phyloP scores from a whole-genome alignment of 192 early-diverging fungal genomes.

The Piromyces sp. region DNA sequence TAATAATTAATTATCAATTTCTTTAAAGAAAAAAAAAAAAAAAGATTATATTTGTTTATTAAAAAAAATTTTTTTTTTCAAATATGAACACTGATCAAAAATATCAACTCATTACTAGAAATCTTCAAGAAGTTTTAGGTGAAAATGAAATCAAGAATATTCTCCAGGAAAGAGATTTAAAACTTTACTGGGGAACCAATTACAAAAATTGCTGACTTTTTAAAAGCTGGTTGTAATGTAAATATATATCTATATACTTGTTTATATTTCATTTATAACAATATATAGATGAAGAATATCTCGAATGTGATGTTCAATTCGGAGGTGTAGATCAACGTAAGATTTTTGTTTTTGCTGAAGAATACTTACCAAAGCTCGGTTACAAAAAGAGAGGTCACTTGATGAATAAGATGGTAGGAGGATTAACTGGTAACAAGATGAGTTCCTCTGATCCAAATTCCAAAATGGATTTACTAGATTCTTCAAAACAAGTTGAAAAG shows the following conservation, averaged over 20 bases:
- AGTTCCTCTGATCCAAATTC: slow-evolving; percentile 87
- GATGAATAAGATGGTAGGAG: slow-evolving; percentile 97
- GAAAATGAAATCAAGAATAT: slow-evolving; percentile 68
- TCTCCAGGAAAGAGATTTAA: slow-evolving; percentile 73
- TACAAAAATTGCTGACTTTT: slow-evolving; percentile 93
- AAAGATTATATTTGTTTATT: too few species aligned
- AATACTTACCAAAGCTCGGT: slow-evolving; percentile 79
- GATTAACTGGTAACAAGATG: slow-evolving; percentile 89
- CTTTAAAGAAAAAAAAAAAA: too few species aligned
- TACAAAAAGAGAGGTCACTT: slow-evolving; percentile 93
- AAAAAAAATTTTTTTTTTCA: too few species aligned
- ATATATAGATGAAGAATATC: slow-evolving; percentile 97
- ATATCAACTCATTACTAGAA: slow-evolving; percentile 85
- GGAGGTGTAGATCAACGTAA: slow-evolving; percentile 98
- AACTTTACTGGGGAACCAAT: slow-evolving; percentile 96
- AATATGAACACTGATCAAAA: too few species aligned
- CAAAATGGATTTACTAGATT: slow-evolving; percentile 92
- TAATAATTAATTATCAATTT: too few species aligned
- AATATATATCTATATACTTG: slow-evolving; percentile 6
- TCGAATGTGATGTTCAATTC: slow-evolving; percentile 84
- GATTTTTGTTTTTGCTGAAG: slow-evolving; percentile 95
- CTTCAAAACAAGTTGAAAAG: slow-evolving; percentile 49
- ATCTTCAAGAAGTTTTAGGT: slow-evolving; percentile 86
- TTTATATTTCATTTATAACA: too few species aligned
- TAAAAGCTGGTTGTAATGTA: slow-evolving; percentile 76